A percentile compares a stretch with the other conserved stretches of the same genome.
Conservation (phyloP, 805 yeast species). For the Limtongia smithiae region DNA sequence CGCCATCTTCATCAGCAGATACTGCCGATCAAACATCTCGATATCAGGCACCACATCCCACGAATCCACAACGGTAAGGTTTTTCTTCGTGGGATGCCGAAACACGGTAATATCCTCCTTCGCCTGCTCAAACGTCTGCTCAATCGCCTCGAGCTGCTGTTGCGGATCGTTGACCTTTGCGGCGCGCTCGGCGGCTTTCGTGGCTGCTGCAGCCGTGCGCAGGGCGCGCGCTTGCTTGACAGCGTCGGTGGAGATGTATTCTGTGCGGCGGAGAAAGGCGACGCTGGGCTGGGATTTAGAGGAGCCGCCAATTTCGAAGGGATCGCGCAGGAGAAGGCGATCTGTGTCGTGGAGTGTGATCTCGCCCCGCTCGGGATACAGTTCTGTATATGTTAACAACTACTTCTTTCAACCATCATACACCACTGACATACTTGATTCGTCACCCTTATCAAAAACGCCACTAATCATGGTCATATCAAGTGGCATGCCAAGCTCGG, state of each 20-base stretch:
- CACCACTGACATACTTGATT: conserved; percentile 33
- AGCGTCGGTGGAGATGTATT: conserved; percentile 72
- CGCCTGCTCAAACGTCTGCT: conserved; percentile 68
- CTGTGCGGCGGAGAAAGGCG: conserved; percentile 90
- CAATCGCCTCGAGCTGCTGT: conserved; percentile 64
- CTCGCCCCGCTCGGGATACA: conserved; percentile 22
- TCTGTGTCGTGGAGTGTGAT: conserved; percentile 36
- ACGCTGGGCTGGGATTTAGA: conserved; percentile 42
- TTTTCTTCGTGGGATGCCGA: conserved; percentile 74
- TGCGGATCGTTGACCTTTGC: conserved; percentile 48
- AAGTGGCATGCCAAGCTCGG: conserved; percentile 67
- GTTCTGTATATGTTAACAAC: neutral
- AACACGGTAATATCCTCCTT: conserved; percentile 43
- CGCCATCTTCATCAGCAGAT: conserved; percentile 57
- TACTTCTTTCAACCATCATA: neutral
- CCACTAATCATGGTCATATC: conserved; percentile 67
- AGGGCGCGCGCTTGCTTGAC: conserved; percentile 31
- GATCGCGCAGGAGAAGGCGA: conserved; percentile 71
- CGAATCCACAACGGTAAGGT: conserved; percentile 66
- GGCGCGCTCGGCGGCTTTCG: conserved; percentile 29
- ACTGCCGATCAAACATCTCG: conserved; percentile 79
- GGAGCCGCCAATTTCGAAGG: conserved; percentile 46
- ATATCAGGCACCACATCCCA: conserved; percentile 89
- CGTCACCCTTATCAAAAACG: conserved; percentile 59
- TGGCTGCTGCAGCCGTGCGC: conserved; percentile 20